Base-by-base conservation (phyloP, 305 asterid genomes). In the Rubia tinctorum region DNA sequence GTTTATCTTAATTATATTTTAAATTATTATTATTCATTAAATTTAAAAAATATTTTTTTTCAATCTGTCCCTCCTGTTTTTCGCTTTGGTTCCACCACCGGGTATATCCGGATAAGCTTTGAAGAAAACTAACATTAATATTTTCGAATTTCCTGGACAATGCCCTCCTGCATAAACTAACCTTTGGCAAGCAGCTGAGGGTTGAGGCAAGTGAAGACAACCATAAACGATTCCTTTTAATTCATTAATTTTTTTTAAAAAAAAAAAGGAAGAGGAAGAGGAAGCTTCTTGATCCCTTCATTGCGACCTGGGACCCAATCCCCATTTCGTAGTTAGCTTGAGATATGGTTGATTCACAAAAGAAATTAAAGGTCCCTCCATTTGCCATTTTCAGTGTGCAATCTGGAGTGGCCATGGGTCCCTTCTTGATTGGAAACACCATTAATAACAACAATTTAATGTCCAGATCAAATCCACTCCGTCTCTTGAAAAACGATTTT, bases 251-350 rank as follows among this genome's bases (percentile, higher is more conserved):
- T 49, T n/a, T n/a, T n/a, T n/a, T n/a, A n/a, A 34, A 2, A 34
- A 34, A 34, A 34, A 4, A 1, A 34, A 34, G 5, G 5, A 34
- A 34, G 2, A 34, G 17, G 8, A 47, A 10, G 23, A 13, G 75
- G 78, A 80, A 72, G 44, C 75, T 76, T 80, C 80, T 49, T 43
- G 60, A 13, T 43, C 44, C 75, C 71, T 72, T 76, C 80, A 17
- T 23, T 17, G 51, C 72, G 37, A 42, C 10, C 34, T 59, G 80
- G 73, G 73, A 14, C 73, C 68, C 76, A 39, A 45, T 15, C 72
- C 11, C 73, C 77, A 72, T 45, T 42, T 23, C 43, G 22, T 0
- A 53, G 25, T 34, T 10, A 0, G 44, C 14, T 7, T 25, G 71
- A n/a, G 60, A 73, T 63, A 68, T 53, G 72, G 53, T 73, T 69